Evolutionary conservation across 2,329 filamentous ascomycete genomes (phyloP).

Genomic region (Penicillium sp.): DNA sequence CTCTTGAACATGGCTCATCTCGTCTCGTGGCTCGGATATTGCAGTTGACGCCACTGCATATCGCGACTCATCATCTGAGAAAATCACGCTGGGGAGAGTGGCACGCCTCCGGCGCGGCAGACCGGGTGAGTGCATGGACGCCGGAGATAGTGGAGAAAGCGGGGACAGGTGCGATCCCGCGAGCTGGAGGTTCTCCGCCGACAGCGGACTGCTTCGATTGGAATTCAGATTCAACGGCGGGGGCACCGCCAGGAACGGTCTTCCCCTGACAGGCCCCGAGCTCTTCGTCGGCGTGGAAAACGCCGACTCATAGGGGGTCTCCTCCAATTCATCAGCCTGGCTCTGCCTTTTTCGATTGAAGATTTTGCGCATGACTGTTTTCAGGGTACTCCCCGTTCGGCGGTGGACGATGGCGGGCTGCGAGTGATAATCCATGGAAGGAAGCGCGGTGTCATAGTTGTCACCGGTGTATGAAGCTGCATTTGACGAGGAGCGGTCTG

Average conservation of each 20-base stretch:
- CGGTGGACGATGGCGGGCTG: conserved; percentile 34
- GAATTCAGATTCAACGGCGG: conserved; percentile 29
- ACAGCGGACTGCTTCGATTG: conserved; percentile 25
- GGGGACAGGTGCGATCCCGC: conserved; percentile 18
- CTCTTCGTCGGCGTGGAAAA: conserved; percentile 13
- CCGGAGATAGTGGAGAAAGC: conserved; percentile 12
- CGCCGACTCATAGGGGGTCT: conserved; percentile 20
- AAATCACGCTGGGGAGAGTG: conserved; percentile 47
- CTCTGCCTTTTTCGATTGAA: conserved; percentile 44
- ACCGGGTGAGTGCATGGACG: conserved; percentile 22
- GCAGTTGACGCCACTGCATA: conserved; percentile 29
- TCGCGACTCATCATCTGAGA: conserved; percentile 44
- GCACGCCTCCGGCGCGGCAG: conserved; percentile 40
- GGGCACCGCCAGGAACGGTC: conserved; percentile 24
- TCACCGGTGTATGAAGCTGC: conserved; percentile 14
- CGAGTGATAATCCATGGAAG: conserved; percentile 32
- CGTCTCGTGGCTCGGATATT: conserved; percentile 27
- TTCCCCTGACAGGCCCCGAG: conserved; percentile 19
- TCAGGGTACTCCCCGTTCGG: conserved; percentile 44
- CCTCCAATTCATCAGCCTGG: conserved; percentile 33
- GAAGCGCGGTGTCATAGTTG: conserved; percentile 33
- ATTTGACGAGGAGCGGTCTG: conserved; percentile 21
- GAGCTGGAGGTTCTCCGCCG: conserved; percentile 22
- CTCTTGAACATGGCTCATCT: conserved; percentile 16
- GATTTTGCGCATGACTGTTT: conserved; percentile 48